Conservation (phyloP, 163 green algal genomes). For the Scenedesmus sp. region DNA sequence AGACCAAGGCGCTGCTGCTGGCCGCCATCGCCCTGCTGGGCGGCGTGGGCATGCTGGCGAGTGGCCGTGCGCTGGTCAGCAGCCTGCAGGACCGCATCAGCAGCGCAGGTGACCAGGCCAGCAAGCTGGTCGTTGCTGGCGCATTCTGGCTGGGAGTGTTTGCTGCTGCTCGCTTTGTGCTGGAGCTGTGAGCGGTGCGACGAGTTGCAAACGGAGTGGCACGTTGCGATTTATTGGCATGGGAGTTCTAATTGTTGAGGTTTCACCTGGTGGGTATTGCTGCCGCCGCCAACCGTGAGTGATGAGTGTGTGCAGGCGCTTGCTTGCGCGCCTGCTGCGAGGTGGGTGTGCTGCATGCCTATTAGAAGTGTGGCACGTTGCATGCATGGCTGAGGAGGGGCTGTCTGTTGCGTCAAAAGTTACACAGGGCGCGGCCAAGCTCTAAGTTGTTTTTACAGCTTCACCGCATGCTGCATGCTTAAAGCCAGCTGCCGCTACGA, state of each 20-base stretch:
- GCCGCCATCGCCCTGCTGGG: conserved; percentile 42
- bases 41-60: conserved; percentile 20
- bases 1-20: conserved; percentile 55
- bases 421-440: not conserved
- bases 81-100: conserved; percentile 33
- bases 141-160: conserved; percentile 58
- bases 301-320: not conserved
- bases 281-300: not conserved
- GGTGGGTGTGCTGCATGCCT: too few species aligned
- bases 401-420: too few species aligned
- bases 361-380: too few species aligned
- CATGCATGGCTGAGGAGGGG: too few species aligned
- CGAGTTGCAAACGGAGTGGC: too few species aligned
- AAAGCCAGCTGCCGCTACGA: not conserved
- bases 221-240: not conserved
- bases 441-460: not conserved
- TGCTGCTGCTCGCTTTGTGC: conserved; percentile 43
- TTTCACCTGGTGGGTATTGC: not conserved
- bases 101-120: conserved; percentile 34
- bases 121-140: conserved; percentile 40
- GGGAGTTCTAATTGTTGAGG: too few species aligned
- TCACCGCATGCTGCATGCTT: not conserved
- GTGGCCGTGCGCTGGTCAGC: conserved; percentile 1
- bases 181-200: conserved; percentile 48
- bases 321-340: not conserved